Evolutionary conservation across 352 stramenopile species (phyloP).

Genomic region (Phytophthora fragariaefolia): DNA sequence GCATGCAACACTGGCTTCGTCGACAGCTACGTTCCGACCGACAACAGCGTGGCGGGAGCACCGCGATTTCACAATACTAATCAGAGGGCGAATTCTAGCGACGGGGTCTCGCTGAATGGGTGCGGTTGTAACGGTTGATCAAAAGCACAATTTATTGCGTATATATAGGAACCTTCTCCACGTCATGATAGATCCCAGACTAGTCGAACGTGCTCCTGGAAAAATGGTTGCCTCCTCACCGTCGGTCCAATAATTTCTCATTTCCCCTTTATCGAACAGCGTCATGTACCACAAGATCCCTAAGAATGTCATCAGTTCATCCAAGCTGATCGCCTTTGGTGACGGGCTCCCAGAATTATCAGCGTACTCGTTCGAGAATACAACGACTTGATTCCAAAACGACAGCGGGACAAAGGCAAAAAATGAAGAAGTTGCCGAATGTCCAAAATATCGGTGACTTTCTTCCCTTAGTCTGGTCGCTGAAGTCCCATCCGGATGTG

Average conservation of each 20-base stretch:
- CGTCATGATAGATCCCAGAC: background rate
- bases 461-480: background rate
- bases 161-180: conserved; percentile 13
- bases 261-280: conserved; percentile 18
- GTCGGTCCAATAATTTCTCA: conserved; percentile 16
- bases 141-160: conserved; percentile 4
- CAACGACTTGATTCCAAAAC: conserved; percentile 10
- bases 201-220: background rate
- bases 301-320: background rate
- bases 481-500: background rate
- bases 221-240: conserved; percentile 10
- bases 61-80: conserved; percentile 34
- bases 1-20: conserved; percentile 2
- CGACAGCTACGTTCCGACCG: conserved; percentile 3
- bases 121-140: background rate
- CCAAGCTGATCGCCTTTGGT: background rate
- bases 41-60: conserved; percentile 17
- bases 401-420: background rate
- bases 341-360: background rate
- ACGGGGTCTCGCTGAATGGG: conserved; percentile 11
- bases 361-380: conserved; percentile 3
- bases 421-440: background rate
- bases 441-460: background rate
- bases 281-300: conserved; percentile 15
- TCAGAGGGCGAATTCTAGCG: conserved; percentile 17